These are phyloP conservation scores for Hamamelis virginiana DNA, from an alignment of 164 flowering plant species.

Conservation along the genomic window DNA sequence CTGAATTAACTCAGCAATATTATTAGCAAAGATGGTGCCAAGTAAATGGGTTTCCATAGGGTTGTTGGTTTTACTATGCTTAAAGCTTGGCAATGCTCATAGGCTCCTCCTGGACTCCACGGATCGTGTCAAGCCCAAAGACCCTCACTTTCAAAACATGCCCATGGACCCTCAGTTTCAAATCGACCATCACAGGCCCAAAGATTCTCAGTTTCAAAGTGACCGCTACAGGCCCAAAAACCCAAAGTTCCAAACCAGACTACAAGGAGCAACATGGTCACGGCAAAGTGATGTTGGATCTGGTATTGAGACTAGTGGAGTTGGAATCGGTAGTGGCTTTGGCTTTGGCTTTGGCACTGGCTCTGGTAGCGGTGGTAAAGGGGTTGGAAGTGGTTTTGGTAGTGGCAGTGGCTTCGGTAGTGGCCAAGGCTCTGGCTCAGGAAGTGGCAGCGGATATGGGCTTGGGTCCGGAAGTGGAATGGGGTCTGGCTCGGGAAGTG, in stretches of 20 bases:
- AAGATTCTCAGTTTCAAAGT: no score
- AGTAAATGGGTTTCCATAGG: background rate
- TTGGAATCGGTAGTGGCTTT: no score
- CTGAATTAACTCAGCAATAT: background rate
- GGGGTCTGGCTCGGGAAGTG: background rate
- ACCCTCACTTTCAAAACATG: no score
- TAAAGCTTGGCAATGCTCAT: slow-evolving; percentile 5
- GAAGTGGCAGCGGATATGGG: background rate
- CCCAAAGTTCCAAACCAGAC: no score
- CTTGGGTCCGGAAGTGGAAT: background rate
- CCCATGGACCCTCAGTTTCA: no score
- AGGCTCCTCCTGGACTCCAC: slow-evolving; percentile 3
- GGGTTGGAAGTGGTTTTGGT: background rate
- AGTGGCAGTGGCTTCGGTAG: background rate
- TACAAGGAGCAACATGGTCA: background rate
- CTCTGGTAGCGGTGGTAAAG: no score
- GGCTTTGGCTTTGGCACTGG: no score
- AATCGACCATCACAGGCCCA: no score
- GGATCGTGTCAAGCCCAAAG: background rate
- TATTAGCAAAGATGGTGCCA: slow-evolving; percentile 3
- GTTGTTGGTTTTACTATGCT: slow-evolving; percentile 6
- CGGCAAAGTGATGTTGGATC: no score
- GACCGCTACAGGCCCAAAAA: no score
- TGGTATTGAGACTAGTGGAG: no score
- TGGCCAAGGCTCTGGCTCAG: background rate